A percentile compares a stretch with the other conserved stretches of the same genome.
These are phyloP conservation scores for Biscogniauxia mediterranea DNA, from an alignment of 2,329 filamentous ascomycete genomes.

Conservation along the genomic window DNA sequence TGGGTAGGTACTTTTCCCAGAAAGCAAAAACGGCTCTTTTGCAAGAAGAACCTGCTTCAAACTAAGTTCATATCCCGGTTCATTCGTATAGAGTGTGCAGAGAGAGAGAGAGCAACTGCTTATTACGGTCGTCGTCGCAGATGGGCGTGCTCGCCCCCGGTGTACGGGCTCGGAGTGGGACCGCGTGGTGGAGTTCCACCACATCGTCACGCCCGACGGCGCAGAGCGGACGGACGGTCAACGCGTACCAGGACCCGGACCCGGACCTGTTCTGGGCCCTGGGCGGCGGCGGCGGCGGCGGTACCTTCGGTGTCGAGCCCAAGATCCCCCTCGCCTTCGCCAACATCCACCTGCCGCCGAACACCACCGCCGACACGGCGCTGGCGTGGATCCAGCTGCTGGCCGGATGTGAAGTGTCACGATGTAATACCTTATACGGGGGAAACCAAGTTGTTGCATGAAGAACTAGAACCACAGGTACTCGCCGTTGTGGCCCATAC, in stretches of 20 bases:
- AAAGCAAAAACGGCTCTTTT: neutral
- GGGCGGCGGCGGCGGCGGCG: conserved; percentile 44
- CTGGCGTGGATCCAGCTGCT: conserved; percentile 19
- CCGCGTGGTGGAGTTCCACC: conserved; percentile 42
- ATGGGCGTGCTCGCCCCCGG: conserved; percentile 9
- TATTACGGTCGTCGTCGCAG: neutral
- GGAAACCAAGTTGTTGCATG: too few species aligned
- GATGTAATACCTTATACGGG: too few species aligned
- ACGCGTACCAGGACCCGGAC: conserved; percentile 41
- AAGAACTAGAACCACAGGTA: too few species aligned
- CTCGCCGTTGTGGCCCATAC: too few species aligned
- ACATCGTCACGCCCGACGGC: conserved; percentile 44
- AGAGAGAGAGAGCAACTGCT: neutral
- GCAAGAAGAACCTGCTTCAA: neutral
- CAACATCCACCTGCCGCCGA: conserved; percentile 19
- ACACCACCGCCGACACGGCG: conserved; percentile 14
- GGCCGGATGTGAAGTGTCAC: conserved; percentile 1
- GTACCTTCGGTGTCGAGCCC: conserved; percentile 39
- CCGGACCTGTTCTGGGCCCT: conserved; percentile 35
- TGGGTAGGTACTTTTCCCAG: neutral
- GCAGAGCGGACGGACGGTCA: conserved; percentile 41
- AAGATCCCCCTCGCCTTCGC: conserved; percentile 18
- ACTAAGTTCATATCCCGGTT: too few species aligned
- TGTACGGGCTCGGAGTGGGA: conserved; percentile 48
- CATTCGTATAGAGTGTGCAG: too few species aligned